Conservation (phyloP, 2,329 filamentous ascomycete genomes). For the Nemania abortiva region DNA sequence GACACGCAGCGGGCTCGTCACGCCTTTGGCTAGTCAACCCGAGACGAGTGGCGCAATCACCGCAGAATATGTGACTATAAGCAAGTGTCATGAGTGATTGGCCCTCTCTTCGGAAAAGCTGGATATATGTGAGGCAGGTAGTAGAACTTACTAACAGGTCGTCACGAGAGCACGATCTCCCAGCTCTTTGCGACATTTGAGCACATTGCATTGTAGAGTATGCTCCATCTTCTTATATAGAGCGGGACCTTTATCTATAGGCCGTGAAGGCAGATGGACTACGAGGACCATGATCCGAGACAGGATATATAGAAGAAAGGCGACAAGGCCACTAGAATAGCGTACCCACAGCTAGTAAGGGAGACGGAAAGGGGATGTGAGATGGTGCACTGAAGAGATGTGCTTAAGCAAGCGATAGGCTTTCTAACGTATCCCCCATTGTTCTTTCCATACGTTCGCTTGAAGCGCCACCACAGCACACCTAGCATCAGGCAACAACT, state of each 20-base stretch:
- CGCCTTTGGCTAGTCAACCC: constrained; percentile 70
- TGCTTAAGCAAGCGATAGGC: not conserved
- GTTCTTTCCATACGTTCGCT: constrained; percentile 18
- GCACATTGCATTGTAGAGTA: constrained; percentile 80
- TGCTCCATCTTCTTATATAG: constrained; percentile 72
- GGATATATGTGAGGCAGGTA: not conserved
- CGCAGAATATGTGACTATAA: constrained; percentile 85
- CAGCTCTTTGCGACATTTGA: constrained; percentile 79
- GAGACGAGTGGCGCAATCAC: constrained; percentile 74
- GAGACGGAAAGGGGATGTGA: not conserved
- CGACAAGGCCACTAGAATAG: not conserved
- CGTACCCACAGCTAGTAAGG: not conserved
- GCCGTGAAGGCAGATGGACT: constrained; percentile 18
- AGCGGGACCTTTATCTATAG: not conserved
- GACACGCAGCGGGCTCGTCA: constrained; percentile 70
- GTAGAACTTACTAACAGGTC: constrained; percentile 77
- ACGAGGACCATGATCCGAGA: constrained; percentile 36
- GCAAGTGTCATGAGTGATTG: not conserved
- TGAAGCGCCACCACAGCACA: not conserved
- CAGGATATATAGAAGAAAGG: not conserved
- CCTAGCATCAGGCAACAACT: no score
- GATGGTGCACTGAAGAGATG: not conserved
- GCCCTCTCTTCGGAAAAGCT: not conserved
- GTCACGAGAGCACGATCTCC: constrained; percentile 82
- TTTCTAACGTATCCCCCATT: not conserved